Evolutionary conservation across 2,329 filamentous ascomycete species (phyloP).

Genomic region (Arthrobotrys sphaeroides): DNA sequence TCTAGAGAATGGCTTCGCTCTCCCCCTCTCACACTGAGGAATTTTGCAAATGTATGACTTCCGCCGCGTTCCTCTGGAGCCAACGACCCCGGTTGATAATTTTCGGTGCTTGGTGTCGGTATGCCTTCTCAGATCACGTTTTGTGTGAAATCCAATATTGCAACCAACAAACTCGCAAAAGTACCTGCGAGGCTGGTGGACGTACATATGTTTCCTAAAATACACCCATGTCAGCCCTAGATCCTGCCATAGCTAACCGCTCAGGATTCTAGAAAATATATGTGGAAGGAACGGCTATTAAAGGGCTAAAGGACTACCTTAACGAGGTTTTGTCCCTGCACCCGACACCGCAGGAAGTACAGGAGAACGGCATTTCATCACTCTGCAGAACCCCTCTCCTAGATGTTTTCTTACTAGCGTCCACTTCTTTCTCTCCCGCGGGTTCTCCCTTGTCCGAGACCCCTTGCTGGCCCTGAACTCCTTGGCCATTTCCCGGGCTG

Average conservation of each 20-base stretch:
- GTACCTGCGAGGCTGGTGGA: constrained; percentile 32
- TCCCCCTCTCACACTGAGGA: constrained; percentile 17
- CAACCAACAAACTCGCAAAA: constrained; percentile 23
- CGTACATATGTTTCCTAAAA: constrained; percentile 44
- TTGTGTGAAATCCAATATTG: constrained; percentile 30
- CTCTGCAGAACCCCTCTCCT: neutral
- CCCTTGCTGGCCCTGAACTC: neutral
- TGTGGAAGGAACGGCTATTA: no score
- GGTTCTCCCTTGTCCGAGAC: neutral
- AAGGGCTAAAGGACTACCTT: neutral
- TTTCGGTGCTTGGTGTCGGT: constrained; percentile 23
- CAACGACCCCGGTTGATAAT: neutral
- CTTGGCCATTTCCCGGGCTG: neutral
- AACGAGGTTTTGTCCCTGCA: constrained; percentile 31
- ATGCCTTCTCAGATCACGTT: constrained; percentile 40
- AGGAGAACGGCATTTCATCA: constrained; percentile 17
- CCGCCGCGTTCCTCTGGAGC: neutral
- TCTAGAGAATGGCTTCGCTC: constrained; percentile 29
- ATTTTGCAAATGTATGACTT: constrained; percentile 41
- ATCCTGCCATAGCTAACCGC: no score
- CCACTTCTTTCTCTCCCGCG: neutral
- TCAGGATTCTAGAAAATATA: no score
- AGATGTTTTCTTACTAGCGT: neutral
- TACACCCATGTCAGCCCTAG: neutral
- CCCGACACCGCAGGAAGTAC: constrained; percentile 9